Base-by-base conservation (phyloP, 2,329 filamentous ascomycete genomes). In the Didymella sp. region DNA sequence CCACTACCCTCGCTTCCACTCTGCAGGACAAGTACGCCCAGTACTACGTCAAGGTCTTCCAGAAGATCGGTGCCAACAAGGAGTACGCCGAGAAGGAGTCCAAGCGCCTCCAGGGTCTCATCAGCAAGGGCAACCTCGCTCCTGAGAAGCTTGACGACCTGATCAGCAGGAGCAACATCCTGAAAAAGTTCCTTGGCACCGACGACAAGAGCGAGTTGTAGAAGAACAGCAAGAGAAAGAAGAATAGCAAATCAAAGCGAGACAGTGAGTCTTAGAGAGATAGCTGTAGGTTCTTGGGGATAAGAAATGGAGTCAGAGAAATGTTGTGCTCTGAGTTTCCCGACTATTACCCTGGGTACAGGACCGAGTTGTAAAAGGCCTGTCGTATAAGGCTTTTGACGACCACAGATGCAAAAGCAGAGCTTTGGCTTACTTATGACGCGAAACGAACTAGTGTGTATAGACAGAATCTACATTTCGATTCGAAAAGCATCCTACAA, bases 21-120 rank as follows among this genome's bases (percentile, higher is more conserved):
- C 76, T 95, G 49, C 85, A 89, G 79, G 87, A 89, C 77, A 91
- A 91, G 82, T 96, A 94, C 73, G 91, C 91, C 43, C 85, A 93
- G 79, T 99, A 99, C 85, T 98, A 99, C 78, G 83, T 95, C 76
- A 91, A 91, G 76, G 92, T 96, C 51, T 89, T 95, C 59, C 86
- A 91, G 75, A 98, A 97, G 87, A 81, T 95, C 62, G 83, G 81
- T 74, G 83, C 88, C 77, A 96, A 89, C 79, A 83, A 89, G 60
- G 88, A 82, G 49, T 97, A 91, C 73, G 91, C 87, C 45, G 81
- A 86, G 73, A 98, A 96, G 87, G 94, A 98, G 83, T 82, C 93
- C 61, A 84, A 87, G 59, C 86, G 94, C 62, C 83, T 98, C 60
- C 85, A 91, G 68, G 87, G 89, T 66, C 85, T 98, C 66, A 80